Evolutionary conservation across 1,284 basidiomycete genomes (phyloP), one percentile per base, ranked within the genome.

Genomic region (Chalciporus sp.): DNA sequence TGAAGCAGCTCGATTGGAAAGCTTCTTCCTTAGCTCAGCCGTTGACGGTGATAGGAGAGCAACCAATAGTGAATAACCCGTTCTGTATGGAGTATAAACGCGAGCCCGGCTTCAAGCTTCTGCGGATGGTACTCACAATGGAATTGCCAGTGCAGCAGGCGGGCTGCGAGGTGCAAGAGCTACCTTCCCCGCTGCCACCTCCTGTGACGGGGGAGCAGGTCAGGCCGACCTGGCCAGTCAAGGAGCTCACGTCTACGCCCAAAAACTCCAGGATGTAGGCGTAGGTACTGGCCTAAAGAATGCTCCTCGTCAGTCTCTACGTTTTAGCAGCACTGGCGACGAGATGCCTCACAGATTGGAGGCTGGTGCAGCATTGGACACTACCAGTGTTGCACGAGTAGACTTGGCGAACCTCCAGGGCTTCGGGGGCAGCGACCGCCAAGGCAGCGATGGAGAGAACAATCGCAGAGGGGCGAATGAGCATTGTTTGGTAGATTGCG

Each of bases 61-160:
- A 64, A 17, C 52, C 57, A 19, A 57, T n/a, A 41, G 5, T 11
- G 26, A 61, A 42, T 12, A 53, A 29, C 27, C 62, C 60, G 9
- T 26, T 40, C 61, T 60, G 23, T 11, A 29, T 20, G 12, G 7
- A 17, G 56, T 37, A 37, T 14, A 14, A 23, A 12, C 6, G n/a
- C 19, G 19, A 28, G 20, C 12, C 6, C 6, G 23, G 6, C 23
- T 6, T 29, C 3, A 12, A 16, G 1, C 39, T 42, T 4, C 17
- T 37, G 8, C 35, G 31, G 17, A 37, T 8, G n/a, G 3, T 8
- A 61, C 65, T 52, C 17, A 67, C 63, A 8, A 50, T 56, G 2
- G 3, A 31, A 19, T 67, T 37, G 3, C 53, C 54, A 17, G 35
- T 53, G 42, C 63, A 65, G 49, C 61, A 65, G n/a, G 52, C 53